These are phyloP conservation scores for Phytopythium sindhum DNA, from an alignment of 352 stramenopile species.

Conservation along the genomic window DNA sequence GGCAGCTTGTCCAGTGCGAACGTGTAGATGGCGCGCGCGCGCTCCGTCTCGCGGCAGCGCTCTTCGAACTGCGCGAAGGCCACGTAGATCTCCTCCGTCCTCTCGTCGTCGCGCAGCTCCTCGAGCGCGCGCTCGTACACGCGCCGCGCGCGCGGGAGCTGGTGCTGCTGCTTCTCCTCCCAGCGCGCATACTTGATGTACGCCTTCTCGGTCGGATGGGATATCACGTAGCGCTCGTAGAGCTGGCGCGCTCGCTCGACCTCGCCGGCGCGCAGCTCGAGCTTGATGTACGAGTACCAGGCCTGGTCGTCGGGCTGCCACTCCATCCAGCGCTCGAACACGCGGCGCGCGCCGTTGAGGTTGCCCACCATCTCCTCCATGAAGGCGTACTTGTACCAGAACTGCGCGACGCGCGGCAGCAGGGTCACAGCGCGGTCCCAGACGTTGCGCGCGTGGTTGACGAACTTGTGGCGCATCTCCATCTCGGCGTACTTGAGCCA, in stretches of 20 bases:
- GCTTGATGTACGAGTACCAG: conserved; percentile 98
- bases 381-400: conserved; percentile 99
- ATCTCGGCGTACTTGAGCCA: conserved; percentile 99
- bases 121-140: conserved; percentile 96
- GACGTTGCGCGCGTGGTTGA: conserved; percentile 98
- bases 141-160: conserved; percentile 89
- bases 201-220: conserved; percentile 84
- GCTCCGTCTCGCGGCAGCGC: conserved; percentile 91
- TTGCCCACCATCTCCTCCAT: conserved; percentile 99
- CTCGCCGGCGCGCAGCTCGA: conserved; percentile 93
- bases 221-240: conserved; percentile 93
- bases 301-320: conserved; percentile 98
- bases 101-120: conserved; percentile 85
- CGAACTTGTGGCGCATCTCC: conserved; percentile 99
- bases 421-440: conserved; percentile 93
- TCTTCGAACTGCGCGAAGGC: conserved; percentile 98
- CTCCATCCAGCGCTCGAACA: conserved; percentile 97
- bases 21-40: conserved; percentile 88
- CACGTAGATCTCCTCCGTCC: conserved; percentile 87
- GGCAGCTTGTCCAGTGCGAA: conserved; percentile 79
- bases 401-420: conserved; percentile 94
- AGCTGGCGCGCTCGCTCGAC: conserved; percentile 85
- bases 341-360: conserved; percentile 87
- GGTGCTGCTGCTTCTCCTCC: conserved; percentile 94
- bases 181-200: conserved; percentile 99